These are phyloP conservation scores for grape (Vitis vinifera) DNA, from an alignment of 164 flowering plant genomes.

Conservation along the genomic window DNA sequence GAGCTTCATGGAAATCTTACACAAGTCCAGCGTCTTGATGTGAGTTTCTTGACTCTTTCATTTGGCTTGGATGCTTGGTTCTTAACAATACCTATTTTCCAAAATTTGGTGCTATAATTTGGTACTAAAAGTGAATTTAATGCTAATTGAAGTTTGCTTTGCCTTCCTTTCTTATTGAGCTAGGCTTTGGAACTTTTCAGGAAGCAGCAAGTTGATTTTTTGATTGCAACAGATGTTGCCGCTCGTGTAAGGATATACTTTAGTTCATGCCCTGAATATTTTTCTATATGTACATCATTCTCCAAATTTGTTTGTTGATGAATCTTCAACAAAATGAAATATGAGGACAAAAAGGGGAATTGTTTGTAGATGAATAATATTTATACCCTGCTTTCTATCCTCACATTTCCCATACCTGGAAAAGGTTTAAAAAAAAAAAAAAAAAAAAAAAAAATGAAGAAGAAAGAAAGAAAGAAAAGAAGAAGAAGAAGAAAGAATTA, in stretches of 20 bases:
- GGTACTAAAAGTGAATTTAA: not conserved
- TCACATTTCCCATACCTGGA: no score
- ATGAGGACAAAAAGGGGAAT: no score
- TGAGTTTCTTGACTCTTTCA: slow-evolving; percentile 28
- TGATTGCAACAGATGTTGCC: slow-evolving; percentile 96
- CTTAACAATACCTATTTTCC: not conserved
- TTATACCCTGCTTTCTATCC: no score
- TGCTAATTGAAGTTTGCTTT: not conserved
- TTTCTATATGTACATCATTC: not conserved
- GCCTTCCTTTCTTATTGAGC: not conserved
- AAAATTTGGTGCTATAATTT: not conserved
- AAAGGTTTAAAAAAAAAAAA: no score
- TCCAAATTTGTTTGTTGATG: not conserved
- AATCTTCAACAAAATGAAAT: not conserved
- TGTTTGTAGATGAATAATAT: no score
- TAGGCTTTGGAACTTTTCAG: slow-evolving; percentile 91
- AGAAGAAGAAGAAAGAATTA: no score
- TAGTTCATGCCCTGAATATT: not conserved
- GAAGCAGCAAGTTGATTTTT: slow-evolving; percentile 86
- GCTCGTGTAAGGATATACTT: slow-evolving; percentile 70
- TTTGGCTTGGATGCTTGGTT: not conserved
- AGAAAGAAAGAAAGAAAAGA: no score
- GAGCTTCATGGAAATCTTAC: slow-evolving; percentile 97
- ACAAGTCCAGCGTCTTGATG: slow-evolving; percentile 94
- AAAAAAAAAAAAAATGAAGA: no score